Evolutionary conservation across 768 basidiomycete genomes (phyloP).

Genomic region (Suillus weaverae): DNA sequence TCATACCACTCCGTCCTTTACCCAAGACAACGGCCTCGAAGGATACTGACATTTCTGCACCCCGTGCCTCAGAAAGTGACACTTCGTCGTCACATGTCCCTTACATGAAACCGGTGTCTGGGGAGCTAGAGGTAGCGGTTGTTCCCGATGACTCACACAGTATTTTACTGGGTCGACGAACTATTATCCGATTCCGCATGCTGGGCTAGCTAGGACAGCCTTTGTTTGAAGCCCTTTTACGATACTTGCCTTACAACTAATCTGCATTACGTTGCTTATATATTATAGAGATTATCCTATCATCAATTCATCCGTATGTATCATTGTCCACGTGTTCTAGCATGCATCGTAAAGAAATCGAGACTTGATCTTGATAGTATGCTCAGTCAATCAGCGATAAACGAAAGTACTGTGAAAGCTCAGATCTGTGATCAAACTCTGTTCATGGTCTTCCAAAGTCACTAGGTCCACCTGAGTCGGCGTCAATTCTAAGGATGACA

Average conservation of each 20-base stretch:
- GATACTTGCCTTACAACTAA: conserved; percentile 2
- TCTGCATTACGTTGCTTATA: background rate
- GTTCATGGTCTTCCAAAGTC: too few relatives aligned
- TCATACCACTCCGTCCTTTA: conserved; percentile 18
- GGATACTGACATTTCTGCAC: background rate
- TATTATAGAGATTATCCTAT: background rate
- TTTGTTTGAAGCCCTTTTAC: background rate
- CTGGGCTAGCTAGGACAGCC: conserved; percentile 33
- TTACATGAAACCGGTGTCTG: conserved; percentile 42
- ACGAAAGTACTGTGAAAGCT: too few relatives aligned
- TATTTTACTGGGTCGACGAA: conserved; percentile 54
- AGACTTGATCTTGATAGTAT: background rate
- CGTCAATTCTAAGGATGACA: too few relatives aligned
- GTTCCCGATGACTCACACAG: conserved; percentile 54
- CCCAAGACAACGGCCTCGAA: background rate
- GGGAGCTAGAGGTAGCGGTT: conserved; percentile 56
- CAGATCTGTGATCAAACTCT: too few relatives aligned
- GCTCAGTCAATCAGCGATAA: too few relatives aligned
- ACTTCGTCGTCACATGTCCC: conserved; percentile 12
- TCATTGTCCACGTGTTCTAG: background rate
- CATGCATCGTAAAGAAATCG: background rate
- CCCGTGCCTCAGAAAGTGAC: background rate
- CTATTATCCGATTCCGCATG: conserved; percentile 52
- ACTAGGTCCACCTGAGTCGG: too few relatives aligned
- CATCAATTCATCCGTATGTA: background rate